Base-by-base conservation (phyloP, 2,329 filamentous ascomycete genomes). In the Fusarium sp. region DNA sequence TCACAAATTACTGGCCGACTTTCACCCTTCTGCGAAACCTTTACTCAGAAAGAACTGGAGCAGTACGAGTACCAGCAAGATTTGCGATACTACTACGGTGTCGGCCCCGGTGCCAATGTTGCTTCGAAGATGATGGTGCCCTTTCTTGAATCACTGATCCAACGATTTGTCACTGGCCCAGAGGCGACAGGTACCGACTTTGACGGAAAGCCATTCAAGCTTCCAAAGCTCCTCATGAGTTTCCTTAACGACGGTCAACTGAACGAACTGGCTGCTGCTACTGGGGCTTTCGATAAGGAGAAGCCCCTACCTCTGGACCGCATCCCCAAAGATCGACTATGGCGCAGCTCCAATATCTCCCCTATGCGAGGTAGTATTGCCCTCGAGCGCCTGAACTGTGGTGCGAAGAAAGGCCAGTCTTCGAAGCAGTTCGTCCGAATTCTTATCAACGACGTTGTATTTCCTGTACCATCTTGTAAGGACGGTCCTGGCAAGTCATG, bases 241-340 rank as follows among this genome's bases (percentile, higher is more conserved):
- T 92, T 92, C 74, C 78, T 88, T 37, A 90, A 91, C 62, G 89
- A 91, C 68, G 88, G 88, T 5, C 89, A 91, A 71, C 82, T 91
- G 40, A 87, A 84, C 48, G 84, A 91, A 75, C 78, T 91, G 8
- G 83, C 86, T 1, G 83, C 86, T 2, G 83, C 84, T 7, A 83
- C 85, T 17, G 89, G 89, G 1, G 82, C 90, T 2, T 90, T 89
- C 68, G 88, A 90, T 62, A 78, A 81, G 10, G 82, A 90, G 68
- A 70, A 76, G 4, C 73, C 80, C 3, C 80, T 91, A 1, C 80
- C 85, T 0, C 77, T 80, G 3, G 82, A 81, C 4, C 75, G 77
- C 30, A 83, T 85, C 30, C 79, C 84, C 14, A 75, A 80, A 13
- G 71, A 82, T 41, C 80, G 86, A 37, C 79, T 85, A 10, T 90